Conservation (phyloP, 352 stramenopile genomes). For the Phytopythium ostracodes region DNA sequence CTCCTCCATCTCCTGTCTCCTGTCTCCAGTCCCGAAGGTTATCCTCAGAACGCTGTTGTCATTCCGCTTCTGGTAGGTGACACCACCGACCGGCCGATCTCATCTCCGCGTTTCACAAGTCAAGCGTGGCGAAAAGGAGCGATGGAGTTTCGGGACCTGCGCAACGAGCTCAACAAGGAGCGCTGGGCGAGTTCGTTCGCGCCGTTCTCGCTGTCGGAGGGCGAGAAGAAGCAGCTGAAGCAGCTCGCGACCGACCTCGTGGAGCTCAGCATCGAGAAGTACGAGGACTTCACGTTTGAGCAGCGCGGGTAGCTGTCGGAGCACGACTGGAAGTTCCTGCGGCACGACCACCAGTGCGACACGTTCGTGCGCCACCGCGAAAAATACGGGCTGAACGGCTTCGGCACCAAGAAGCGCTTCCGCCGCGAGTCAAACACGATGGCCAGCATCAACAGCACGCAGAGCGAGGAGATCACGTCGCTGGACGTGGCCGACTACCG, state of each 20-base stretch:
- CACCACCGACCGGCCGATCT: background rate
- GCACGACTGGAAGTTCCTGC: slow-evolving; percentile 65
- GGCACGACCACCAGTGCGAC: slow-evolving; percentile 46
- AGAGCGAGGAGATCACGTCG: slow-evolving; percentile 22
- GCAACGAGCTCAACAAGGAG: slow-evolving; percentile 7
- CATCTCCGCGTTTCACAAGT: background rate
- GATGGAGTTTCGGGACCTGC: slow-evolving; percentile 9
- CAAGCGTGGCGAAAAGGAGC: background rate
- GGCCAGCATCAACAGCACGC: slow-evolving; percentile 39
- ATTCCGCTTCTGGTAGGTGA: background rate
- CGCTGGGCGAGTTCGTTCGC: slow-evolving; percentile 6
- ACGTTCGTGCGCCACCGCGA: slow-evolving; percentile 8
- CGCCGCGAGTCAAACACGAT: slow-evolving; percentile 15
- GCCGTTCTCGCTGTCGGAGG: slow-evolving; percentile 31
- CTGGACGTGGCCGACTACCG: slow-evolving; percentile 10
- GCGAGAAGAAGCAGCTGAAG: slow-evolving; percentile 44
- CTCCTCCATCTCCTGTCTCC: background rate
- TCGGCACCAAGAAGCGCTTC: slow-evolving; percentile 8
- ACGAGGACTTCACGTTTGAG: slow-evolving; percentile 18
- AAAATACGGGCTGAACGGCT: slow-evolving; percentile 6
- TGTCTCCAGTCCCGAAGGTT: too few relatives aligned
- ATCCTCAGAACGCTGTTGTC: background rate
- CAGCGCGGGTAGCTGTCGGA: slow-evolving; percentile 17
- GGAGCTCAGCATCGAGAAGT: slow-evolving; percentile 29
- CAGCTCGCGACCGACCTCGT: slow-evolving; percentile 35